Base-by-base conservation (phyloP, 371 early-diverging fungal species). In the Rhizopus stolonifer region DNA sequence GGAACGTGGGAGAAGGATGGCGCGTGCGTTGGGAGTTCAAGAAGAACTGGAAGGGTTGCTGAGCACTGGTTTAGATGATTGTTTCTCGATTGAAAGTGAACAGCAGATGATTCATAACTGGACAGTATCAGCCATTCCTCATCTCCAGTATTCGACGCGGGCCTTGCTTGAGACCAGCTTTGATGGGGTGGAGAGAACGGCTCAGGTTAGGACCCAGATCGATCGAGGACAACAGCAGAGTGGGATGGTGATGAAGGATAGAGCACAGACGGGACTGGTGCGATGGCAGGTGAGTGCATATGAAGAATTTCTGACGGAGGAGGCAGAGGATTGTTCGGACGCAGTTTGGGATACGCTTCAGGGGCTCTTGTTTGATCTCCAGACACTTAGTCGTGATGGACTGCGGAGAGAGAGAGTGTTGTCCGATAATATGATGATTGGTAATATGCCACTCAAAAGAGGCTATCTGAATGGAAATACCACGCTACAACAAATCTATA, bases 71-170 rank as follows among this genome's bases (percentile, higher is more conserved):
- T 33, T 65, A n/a, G 65, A 64, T 40, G 49, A 36, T 2, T 47
- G 57, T 3, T 69, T 54, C 51, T 69, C 73, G 1, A 56, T 62
- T 3, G 73, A 77, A 18, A 64, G 65, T 39, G 44, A 52, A 1
- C 43, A 49, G 14, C 61, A 73, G 38, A 56, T 77, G 2, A 69
- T 73, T 45, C 77, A 77, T 46, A 77, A 77, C 54, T 77, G 77
- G 77, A 64, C 54, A 14, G 56, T 71, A 10, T 61, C 63, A 4
- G 42, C 58, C 8, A 73, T 77, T 21, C 67, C 77, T 4, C 54
- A 65, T 21, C 43, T 70, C 0, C 39, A 58, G 5, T 77, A 77
- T 24, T 77, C 77, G 0, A 72, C 77, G 3, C 64, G 73, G 1
- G 77, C 77, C 0, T 33, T 77, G 15, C 29, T 77, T 4, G 73